phyloP scores from a whole-genome alignment of 345 rosid genomes.

The Acer yangbiense region DNA sequence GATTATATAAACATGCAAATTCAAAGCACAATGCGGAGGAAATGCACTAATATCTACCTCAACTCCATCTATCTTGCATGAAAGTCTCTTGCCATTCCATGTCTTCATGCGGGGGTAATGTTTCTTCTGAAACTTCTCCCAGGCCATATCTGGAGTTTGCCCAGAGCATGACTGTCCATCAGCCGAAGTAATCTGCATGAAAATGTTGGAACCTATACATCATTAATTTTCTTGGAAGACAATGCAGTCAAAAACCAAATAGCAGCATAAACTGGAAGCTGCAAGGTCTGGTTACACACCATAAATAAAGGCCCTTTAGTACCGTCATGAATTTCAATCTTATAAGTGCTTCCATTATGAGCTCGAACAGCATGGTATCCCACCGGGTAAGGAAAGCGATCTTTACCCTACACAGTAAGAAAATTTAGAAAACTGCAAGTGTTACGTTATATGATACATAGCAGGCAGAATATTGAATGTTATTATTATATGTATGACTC shows the following conservation, averaged over 20 bases:
- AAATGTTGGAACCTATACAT: neutral
- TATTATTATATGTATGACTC: neutral
- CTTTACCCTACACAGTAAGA: constrained; percentile 65
- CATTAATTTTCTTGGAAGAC: neutral
- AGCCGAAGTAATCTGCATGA: constrained; percentile 58
- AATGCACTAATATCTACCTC: constrained; percentile 51
- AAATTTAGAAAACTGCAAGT: neutral
- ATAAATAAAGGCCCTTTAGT: constrained; percentile 77
- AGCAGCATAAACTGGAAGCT: constrained; percentile 15
- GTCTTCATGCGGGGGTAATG: constrained; percentile 49
- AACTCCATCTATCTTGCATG: constrained; percentile 69
- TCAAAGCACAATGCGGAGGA: neutral
- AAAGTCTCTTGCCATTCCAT: constrained; percentile 80
- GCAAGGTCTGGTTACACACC: constrained; percentile 46
- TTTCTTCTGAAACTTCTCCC: constrained; percentile 83
- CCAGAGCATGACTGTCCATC: constrained; percentile 68
- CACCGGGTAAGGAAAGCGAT: constrained; percentile 90
- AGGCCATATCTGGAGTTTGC: constrained; percentile 78
- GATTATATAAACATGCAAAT: neutral
- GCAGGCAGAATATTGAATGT: neutral
- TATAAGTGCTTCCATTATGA: constrained; percentile 55
- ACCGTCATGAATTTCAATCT: constrained; percentile 77
- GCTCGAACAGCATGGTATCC: constrained; percentile 75
- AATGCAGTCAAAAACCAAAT: neutral
- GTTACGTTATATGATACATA: constrained; percentile 4